phyloP scores from a whole-genome alignment of 345 rosid genomes.

The Psidium friedrichsthalianum region DNA sequence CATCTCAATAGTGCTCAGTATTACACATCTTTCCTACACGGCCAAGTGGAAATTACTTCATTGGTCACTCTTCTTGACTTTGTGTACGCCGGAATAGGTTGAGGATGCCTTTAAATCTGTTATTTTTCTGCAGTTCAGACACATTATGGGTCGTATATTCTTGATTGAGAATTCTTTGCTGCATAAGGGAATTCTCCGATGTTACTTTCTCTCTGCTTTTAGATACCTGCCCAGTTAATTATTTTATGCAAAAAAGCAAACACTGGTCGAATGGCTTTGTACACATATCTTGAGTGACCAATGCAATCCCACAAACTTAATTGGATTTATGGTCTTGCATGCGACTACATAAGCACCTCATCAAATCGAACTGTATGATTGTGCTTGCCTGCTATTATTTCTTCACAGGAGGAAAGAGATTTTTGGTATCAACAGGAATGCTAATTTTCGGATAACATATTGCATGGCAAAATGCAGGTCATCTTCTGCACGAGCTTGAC shows the following conservation, averaged over 20 bases:
- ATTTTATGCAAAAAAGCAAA: neutral
- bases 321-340: neutral
- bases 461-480: constrained; percentile 29
- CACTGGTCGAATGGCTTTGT: no score
- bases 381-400: neutral
- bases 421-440: neutral
- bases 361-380: neutral
- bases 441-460: neutral
- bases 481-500: constrained; percentile 83
- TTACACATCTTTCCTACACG: neutral
- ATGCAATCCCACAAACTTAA: neutral
- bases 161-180: neutral
- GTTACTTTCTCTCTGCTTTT: neutral
- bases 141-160: neutral
- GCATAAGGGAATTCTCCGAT: neutral
- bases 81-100: neutral
- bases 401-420: neutral
- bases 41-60: neutral
- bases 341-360: neutral
- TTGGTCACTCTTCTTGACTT: neutral
- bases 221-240: neutral
- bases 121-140: neutral
- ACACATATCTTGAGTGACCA: neutral
- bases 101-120: neutral
- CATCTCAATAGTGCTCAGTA: neutral